Percentiles rank a stretch among this genome's conserved stretches.
These are phyloP conservation scores for Pedinophyceae sp. DNA, from an alignment of 139 green algal species.

Conservation along the genomic window DNA sequence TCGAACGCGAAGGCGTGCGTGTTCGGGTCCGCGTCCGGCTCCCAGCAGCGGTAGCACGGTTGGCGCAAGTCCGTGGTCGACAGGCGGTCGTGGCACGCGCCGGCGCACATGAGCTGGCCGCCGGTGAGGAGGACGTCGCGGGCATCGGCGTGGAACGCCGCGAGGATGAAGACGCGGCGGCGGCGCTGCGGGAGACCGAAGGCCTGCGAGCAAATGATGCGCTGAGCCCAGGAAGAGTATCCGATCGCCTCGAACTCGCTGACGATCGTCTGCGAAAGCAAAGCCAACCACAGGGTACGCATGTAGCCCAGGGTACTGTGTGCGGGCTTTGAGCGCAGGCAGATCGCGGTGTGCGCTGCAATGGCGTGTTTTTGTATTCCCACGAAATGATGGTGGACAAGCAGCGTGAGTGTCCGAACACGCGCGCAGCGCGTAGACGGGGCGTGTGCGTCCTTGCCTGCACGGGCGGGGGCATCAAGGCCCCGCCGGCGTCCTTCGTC, in stretches of 20 bases:
- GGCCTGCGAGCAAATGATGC: constrained; percentile 14
- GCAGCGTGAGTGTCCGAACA: too few species aligned
- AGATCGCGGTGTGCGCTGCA: too few species aligned
- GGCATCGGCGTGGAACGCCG: constrained; percentile 62
- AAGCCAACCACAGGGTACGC: too few species aligned
- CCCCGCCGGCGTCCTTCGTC: constrained; percentile 11
- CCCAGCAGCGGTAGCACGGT: constrained; percentile 48
- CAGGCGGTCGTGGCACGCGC: neutral
- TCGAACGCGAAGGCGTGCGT: constrained; percentile 49
- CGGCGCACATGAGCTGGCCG: neutral
- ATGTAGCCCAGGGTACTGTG: too few species aligned
- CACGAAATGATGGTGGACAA: too few species aligned
- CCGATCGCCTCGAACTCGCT: constrained; percentile 47
- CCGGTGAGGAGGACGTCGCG: constrained; percentile 64
- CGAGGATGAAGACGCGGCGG: constrained; percentile 64
- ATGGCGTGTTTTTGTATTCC: too few species aligned
- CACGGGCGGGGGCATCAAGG: constrained; percentile 14
- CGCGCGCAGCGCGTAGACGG: too few species aligned
- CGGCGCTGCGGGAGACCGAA: constrained; percentile 74
- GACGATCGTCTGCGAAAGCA: too few species aligned
- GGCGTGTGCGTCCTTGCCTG: too few species aligned
- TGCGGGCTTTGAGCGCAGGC: too few species aligned
- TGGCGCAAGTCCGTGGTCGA: constrained; percentile 20
- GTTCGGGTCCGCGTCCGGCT: constrained; percentile 16
- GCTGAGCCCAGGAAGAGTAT: constrained; percentile 61